Conservation (phyloP, 441 rosid genomes). For the Geranium incanum region DNA sequence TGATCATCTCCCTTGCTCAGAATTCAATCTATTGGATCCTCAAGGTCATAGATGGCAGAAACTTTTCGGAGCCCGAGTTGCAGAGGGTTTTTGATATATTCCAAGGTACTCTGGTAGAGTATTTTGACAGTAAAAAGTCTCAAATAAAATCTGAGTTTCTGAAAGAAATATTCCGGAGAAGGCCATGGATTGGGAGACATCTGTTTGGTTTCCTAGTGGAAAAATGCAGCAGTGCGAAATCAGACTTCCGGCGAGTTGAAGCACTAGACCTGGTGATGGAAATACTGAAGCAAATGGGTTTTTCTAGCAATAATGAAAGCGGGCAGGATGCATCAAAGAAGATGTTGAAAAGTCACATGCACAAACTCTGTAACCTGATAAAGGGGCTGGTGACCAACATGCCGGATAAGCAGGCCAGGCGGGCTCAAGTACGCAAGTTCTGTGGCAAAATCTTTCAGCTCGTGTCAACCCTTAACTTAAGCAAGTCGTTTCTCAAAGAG, state of each 20-base stretch:
- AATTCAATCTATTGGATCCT: constrained; percentile 75
- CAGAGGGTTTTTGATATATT: constrained; percentile 49
- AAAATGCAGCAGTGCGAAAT: constrained; percentile 49
- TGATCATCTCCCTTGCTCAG: constrained; percentile 59
- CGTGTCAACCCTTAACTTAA: constrained; percentile 40
- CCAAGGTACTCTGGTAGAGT: constrained; percentile 39
- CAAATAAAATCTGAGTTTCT: constrained; percentile 67
- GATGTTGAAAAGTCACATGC: constrained; percentile 42
- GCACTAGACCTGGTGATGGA: constrained; percentile 69
- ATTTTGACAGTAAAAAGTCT: constrained; percentile 65
- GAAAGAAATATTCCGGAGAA: constrained; percentile 68
- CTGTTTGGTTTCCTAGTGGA: constrained; percentile 60
- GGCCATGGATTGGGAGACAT: constrained; percentile 61
- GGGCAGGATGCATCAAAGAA: constrained; percentile 41
- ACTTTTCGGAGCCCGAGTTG: constrained; percentile 46
- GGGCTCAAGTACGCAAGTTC: constrained; percentile 66
- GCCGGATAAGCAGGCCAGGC: constrained; percentile 66
- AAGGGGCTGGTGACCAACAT: constrained; percentile 49
- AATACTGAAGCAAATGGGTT: constrained; percentile 51
- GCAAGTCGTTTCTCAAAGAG: constrained; percentile 50
- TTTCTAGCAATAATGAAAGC: constrained; percentile 32
- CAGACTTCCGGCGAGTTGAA: constrained; percentile 68
- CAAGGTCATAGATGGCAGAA: constrained; percentile 62
- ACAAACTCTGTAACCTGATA: constrained; percentile 42
- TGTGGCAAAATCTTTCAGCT: constrained; percentile 59